Evolutionary conservation across 108 stramenopile genomes (phyloP), one percentile per base, ranked within the genome.

Genomic region (Cylindrotheca fusiformis): DNA sequence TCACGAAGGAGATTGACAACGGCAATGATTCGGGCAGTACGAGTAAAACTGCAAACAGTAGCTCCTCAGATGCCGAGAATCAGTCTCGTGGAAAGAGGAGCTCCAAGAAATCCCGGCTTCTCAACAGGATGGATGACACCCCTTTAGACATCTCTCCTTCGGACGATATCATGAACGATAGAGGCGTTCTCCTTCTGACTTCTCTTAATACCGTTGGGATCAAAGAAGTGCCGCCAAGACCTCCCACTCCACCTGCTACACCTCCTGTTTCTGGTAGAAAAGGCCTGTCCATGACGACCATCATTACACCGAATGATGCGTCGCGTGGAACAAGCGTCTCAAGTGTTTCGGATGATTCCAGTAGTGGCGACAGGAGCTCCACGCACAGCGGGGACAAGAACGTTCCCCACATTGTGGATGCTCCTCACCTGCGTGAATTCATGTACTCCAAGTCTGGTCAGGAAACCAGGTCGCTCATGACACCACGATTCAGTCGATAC

Each of bases 41-140:
- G 51, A 14, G 12, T 52, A 8, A 6, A 6, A 8, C 22, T 18
- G 63, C 24, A 10, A 65, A 52, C 32, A 52, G 41, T 31, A 44
- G 45, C 46, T 55, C 44, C 24, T 67, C 65, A 0, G 65, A 55
- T 52, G 63, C 26, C n/a, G 63, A 63, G 2, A 53, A 48, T 49
- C 51, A 31, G 4, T 21, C 63, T 23, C 31, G 49, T 24, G 65
- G 65, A n/a, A 66, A 61, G 48, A 58, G 41, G 6, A 59, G 57
- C 41, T 64, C 65, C 45, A 74, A 74, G 53, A 74, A 74, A 32
- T 61, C 48, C 33, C 65, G 72, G 0, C 54, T 74, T 0, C 60
- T 74, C 32, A 33, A 74, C n/a, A 58, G 72, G 1, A 67, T 74
- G 71, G 71, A 52, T 26, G 72, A 65, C 12, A 30, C 47, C 8